Base-by-base conservation (phyloP, 2,329 filamentous ascomycete genomes). In the Colletotrichum sublineola region DNA sequence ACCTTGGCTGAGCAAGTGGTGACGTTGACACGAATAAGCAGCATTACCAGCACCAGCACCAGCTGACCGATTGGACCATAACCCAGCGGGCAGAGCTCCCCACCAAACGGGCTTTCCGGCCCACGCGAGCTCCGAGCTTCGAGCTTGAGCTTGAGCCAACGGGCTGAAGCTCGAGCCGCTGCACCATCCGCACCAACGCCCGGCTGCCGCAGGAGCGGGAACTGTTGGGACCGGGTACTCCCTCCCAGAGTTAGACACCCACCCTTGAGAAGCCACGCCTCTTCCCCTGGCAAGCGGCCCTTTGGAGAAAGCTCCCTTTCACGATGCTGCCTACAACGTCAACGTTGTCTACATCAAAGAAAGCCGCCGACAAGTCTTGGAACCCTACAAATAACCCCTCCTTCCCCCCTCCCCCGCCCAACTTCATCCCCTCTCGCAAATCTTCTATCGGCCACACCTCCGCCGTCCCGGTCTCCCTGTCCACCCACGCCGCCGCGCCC, bases 361-460 rank as follows among this genome's bases (percentile, higher is more conserved):
- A 52, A 33, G 20, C 61, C 14, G 29, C 61, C 60, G 71, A 71
- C 66, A 75, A 68, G 56, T 29, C 58, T 31, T 31, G 63, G 20
- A 40, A 52, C 20, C 24, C 44, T 63, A 63, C 73, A 75, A 69
- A 68, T 75, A 55, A 53, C 74, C 8, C 50, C 64, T 62, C 73
- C 46, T 76, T 78, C 50, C 74, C 79, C 74, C 80, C 81, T 73
- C 80, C 79, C 52, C 81, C 81, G 12, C 91, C 91, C 66, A 91
- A 89, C 80, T 86, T 87, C 48, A 94, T 95, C 67, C 93, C 93
- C 29, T 91, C 91, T 3, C 89, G 93, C 74, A 94, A 91, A 57
- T 94, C 93, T 68, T 93, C 92, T 1, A 90, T 88, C 68, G 63
- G 58, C 73, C 71, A 67, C 36, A 40, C 68, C 36, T 50, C 52